A percentile compares a stretch with the other conserved stretches of the same genome.
phyloP scores from a whole-genome alignment of 2,329 filamentous ascomycete genomes.

The Exutisphaerella laricina region DNA sequence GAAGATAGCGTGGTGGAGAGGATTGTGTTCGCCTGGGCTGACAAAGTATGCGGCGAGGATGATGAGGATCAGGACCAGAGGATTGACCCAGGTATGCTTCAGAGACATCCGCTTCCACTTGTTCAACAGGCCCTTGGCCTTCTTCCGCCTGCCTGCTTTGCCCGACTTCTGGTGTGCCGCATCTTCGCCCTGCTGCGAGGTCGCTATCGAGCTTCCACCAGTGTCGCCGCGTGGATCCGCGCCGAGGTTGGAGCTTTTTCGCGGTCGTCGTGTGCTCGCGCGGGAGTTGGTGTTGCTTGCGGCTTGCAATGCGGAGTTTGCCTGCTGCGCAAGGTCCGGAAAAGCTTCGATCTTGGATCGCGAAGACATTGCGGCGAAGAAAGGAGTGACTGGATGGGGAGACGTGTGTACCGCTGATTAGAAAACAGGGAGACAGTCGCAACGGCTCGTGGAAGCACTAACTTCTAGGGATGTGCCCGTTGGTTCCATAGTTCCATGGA shows the following conservation, averaged over 20 bases:
- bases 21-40: slow-evolving; percentile 73
- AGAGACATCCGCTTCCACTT: slow-evolving; percentile 43
- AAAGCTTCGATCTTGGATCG: slow-evolving; percentile 16
- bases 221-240: slow-evolving; percentile 51
- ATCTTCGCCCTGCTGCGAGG: slow-evolving; percentile 24
- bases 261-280: slow-evolving; percentile 14
- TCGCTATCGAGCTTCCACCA: slow-evolving; percentile 47
- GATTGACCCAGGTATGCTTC: slow-evolving; percentile 58
- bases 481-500: neutral
- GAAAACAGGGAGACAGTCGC: neutral
- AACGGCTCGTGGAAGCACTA: neutral
- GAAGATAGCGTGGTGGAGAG: slow-evolving; percentile 75
- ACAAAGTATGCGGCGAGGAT: slow-evolving; percentile 65
- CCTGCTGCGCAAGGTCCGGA: slow-evolving; percentile 7
- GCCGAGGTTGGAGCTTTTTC: slow-evolving; percentile 40
- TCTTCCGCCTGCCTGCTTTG: slow-evolving; percentile 43
- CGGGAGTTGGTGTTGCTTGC: slow-evolving; percentile 9
- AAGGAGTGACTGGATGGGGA: slow-evolving; percentile 16
- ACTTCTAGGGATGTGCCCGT: neutral
- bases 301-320: slow-evolving; percentile 7
- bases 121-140: slow-evolving; percentile 40
- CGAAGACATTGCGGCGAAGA: slow-evolving; percentile 12
- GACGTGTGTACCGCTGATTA: neutral
- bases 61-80: slow-evolving; percentile 60
- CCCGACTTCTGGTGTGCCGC: slow-evolving; percentile 18